A percentile compares a stretch with the other conserved stretches of the same genome.
Evolutionary conservation across 176 grass and related monocot genomes (phyloP).

Genomic region (Lolium multiflorum): DNA sequence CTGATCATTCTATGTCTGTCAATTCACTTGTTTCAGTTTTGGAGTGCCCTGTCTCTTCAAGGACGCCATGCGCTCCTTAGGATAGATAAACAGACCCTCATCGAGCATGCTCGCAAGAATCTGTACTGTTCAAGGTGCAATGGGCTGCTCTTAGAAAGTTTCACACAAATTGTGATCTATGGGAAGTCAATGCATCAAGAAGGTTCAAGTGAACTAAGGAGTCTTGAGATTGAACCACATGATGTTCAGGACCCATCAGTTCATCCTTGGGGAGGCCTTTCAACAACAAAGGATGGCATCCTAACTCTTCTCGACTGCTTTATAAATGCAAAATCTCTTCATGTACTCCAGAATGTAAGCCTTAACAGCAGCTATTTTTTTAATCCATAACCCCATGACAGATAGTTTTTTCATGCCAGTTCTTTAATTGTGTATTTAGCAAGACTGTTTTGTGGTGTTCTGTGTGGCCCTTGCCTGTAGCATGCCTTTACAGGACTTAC

Average conservation of each 20-base stretch:
- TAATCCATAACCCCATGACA: slow-evolving; percentile 45
- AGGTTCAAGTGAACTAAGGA: slow-evolving; percentile 42
- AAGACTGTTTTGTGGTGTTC: slow-evolving; percentile 16
- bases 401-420: background rate
- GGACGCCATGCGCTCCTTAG: slow-evolving; percentile 72
- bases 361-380: slow-evolving; percentile 20
- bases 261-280: slow-evolving; percentile 91
- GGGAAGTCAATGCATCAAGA: slow-evolving; percentile 73
- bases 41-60: slow-evolving; percentile 72
- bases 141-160: slow-evolving; percentile 84
- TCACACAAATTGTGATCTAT: slow-evolving; percentile 83
- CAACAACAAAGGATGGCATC: slow-evolving; percentile 80
- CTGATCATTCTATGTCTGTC: slow-evolving; percentile 28
- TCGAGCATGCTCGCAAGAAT: slow-evolving; percentile 90
- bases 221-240: slow-evolving; percentile 51
- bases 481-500: background rate
- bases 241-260: slow-evolving; percentile 71
- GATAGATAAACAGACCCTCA: slow-evolving; percentile 94
- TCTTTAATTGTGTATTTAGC: background rate
- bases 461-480: background rate
- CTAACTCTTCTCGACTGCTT: slow-evolving; percentile 91
- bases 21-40: slow-evolving; percentile 76
- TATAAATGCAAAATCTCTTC: slow-evolving; percentile 73
- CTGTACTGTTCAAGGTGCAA: slow-evolving; percentile 97
- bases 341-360: slow-evolving; percentile 85